A percentile compares a stretch with the other conserved stretches of the same genome.
Conservation (phyloP, 139 green algal genomes). For the Gonium pectorale region DNA sequence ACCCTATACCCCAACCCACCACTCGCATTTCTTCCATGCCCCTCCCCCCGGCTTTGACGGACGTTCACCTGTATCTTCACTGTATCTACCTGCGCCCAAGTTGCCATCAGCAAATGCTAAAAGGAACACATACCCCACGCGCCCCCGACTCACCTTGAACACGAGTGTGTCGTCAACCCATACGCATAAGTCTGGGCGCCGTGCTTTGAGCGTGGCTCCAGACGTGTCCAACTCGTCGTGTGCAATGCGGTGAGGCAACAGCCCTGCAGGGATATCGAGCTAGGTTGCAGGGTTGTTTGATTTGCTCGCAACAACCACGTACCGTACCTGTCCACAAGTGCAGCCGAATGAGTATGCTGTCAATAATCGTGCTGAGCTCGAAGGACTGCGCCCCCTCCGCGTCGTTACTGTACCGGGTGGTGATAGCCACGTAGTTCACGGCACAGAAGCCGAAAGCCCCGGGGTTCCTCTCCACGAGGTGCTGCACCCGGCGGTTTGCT, state of each 20-base stretch:
- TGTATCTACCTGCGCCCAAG: neutral
- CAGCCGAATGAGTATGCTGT: neutral
- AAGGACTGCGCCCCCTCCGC: neutral
- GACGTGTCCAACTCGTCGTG: neutral
- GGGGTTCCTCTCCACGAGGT: neutral
- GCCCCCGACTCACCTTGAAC: slow-evolving; percentile 21
- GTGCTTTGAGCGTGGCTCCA: neutral
- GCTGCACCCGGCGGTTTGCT: neutral
- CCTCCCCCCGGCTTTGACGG: too few species aligned
- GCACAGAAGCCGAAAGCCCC: neutral
- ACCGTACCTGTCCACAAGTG: slow-evolving; percentile 8
- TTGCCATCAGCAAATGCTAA: too few species aligned
- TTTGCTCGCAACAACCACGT: neutral
- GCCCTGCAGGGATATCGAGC: slow-evolving; percentile 24
- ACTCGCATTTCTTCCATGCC: too few species aligned
- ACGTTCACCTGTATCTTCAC: too few species aligned
- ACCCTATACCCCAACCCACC: too few species aligned
- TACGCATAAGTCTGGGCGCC: slow-evolving; percentile 12
- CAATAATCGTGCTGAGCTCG: neutral
- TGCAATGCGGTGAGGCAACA: slow-evolving; percentile 13
- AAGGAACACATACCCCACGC: too few species aligned
- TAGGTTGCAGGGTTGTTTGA: neutral
- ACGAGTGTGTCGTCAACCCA: slow-evolving; percentile 25
- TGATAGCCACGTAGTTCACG: neutral
- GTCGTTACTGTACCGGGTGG: neutral